Base-by-base conservation (phyloP, 2,329 filamentous ascomycete species). In the Cylindrodendrum hubeiense region DNA sequence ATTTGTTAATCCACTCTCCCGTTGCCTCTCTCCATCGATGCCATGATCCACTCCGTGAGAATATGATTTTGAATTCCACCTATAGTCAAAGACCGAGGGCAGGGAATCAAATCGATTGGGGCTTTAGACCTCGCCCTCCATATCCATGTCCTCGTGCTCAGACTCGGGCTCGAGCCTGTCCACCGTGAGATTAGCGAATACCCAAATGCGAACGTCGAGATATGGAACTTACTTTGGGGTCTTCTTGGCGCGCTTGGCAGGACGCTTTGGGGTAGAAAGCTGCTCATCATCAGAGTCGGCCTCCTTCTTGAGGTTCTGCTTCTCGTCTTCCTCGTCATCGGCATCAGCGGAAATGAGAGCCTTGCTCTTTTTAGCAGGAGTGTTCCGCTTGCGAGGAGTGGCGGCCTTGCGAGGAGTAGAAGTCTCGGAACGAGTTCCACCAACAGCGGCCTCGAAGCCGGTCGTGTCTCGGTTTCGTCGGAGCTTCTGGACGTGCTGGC, bases 401-500 rank as follows among this genome's bases (percentile, higher is more conserved):
- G 51, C 46, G 13, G 69, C 52, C 70, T 75, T 79, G 34, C 66
- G 69, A 54, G 72, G 74, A 21, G 75, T 74, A 3, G 57, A 19
- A 3, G 67, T 75, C 15, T 54, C 53, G 1, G 71, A 63, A 13
- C 55, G 22, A 17, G 62, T 24, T 8, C 56, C 60, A 19, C 65
- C 65, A 7, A 68, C 60, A 9, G 69, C 69, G 17, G 68, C 71
- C 33, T 74, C 47, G 21, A 77, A 67, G 8, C 60, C 71, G 13
- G 66, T 43, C 5, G 71, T 73, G n/a, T 79, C 79, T 6, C 78
- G 76, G 39, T 66, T 75, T 65, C 75, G 78, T 65, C 80, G 80
- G 4, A 85, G 77, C 68, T 84, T 85, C 67, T 83, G 80, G 8
- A 85, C 78, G 34, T 85, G 83, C 70, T 85, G 83, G 49, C 83